phyloP scores from a whole-genome alignment of 2,329 filamentous ascomycete genomes.

The Botrytis paeoniae region DNA sequence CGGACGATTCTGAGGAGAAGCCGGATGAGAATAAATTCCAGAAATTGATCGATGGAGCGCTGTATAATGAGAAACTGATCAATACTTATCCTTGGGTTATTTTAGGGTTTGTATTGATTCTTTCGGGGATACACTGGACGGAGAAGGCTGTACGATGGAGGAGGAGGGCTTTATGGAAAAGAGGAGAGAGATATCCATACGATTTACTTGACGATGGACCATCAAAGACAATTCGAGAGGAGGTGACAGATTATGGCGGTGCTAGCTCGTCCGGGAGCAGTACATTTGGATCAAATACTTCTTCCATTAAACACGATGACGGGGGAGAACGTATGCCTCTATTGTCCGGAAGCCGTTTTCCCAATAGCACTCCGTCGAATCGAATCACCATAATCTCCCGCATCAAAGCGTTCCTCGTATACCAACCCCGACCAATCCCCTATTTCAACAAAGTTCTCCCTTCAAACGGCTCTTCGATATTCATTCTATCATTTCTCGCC shows the following conservation, averaged over 20 bases:
- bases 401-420: conserved; percentile 43
- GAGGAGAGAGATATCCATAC: conserved; percentile 10
- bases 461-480: conserved; percentile 53
- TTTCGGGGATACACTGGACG: conserved; percentile 31
- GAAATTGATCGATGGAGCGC: conserved; percentile 14
- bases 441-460: conserved; percentile 56
- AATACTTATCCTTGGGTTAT: conserved; percentile 11
- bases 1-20: background rate
- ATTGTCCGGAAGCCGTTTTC: conserved; percentile 18
- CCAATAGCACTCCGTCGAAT: background rate
- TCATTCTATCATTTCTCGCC: conserved; percentile 49
- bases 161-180: conserved; percentile 20
- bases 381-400: conserved; percentile 23
- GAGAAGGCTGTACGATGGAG: conserved; percentile 27
- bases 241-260: conserved; percentile 21
- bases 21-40: background rate
- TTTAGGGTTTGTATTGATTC: background rate
- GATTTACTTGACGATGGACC: conserved; percentile 21
- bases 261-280: conserved; percentile 31
- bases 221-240: conserved; percentile 20
- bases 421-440: conserved; percentile 56
- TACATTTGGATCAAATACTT: conserved; percentile 27
- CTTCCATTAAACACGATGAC: conserved; percentile 21
- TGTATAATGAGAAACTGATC: conserved; percentile 8
- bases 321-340: conserved; percentile 31